Percentiles rank a stretch among this genome's conserved stretches.
phyloP scores from a whole-genome alignment of 805 yeast genomes.

The Metschnikowia santaceciliae region DNA sequence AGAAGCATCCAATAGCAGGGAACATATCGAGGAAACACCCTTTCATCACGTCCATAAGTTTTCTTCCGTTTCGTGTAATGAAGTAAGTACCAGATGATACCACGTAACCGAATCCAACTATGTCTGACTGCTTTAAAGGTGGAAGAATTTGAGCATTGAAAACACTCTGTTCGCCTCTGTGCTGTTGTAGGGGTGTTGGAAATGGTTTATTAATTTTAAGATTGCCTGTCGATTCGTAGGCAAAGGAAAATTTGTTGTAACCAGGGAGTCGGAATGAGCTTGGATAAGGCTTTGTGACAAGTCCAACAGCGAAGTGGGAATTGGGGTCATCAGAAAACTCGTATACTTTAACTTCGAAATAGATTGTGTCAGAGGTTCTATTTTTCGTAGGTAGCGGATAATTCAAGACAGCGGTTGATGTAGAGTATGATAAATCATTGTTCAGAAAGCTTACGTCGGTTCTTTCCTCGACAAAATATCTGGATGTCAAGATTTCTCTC shows the following conservation, averaged over 20 bases:
- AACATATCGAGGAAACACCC: constrained; percentile 47
- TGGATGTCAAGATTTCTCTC: constrained; percentile 25
- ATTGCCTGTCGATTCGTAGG: constrained; percentile 71
- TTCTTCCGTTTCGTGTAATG: constrained; percentile 54
- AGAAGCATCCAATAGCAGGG: constrained; percentile 53
- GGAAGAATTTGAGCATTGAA: constrained; percentile 47
- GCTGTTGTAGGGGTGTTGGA: constrained; percentile 43
- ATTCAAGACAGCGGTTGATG: constrained; percentile 38
- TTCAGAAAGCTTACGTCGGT: constrained; percentile 36
- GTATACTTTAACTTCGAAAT: constrained; percentile 54
- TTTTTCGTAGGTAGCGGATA: constrained; percentile 36
- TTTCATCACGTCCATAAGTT: constrained; percentile 46
- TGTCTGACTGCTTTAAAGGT: constrained; percentile 49
- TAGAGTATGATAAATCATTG: constrained; percentile 37
- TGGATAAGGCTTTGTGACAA: constrained; percentile 72
- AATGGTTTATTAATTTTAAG: constrained; percentile 64
- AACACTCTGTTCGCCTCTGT: constrained; percentile 36
- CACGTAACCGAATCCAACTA: constrained; percentile 53
- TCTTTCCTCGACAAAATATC: constrained; percentile 36
- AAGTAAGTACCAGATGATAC: constrained; percentile 46
- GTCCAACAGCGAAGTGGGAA: constrained; percentile 59
- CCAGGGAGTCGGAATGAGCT: constrained; percentile 69
- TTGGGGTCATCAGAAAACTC: constrained; percentile 32
- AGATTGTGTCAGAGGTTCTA: constrained; percentile 43
- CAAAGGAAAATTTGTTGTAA: constrained; percentile 61